phyloP scores from a whole-genome alignment of 768 basidiomycete genomes.

The Leccinum aurantiacum region DNA sequence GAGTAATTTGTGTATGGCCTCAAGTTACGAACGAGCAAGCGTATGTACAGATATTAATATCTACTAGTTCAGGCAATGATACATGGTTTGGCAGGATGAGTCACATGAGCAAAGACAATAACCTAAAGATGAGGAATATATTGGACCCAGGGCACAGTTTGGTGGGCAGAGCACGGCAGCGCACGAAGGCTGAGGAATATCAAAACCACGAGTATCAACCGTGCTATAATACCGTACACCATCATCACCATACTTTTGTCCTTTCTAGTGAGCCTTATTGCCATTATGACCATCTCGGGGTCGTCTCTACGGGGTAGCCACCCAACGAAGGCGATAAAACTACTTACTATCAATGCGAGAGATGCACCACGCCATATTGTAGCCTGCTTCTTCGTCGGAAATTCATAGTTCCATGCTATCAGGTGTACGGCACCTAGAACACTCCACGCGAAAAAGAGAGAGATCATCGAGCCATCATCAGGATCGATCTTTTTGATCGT shows the following conservation, averaged over 20 bases:
- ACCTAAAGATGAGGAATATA: neutral
- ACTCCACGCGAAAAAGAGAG: too few species aligned
- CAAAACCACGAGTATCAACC: neutral
- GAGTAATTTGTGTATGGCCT: neutral
- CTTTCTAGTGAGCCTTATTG: too few species aligned
- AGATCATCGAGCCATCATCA: neutral
- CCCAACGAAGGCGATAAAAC: too few species aligned
- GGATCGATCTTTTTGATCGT: neutral
- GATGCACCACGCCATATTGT: too few species aligned
- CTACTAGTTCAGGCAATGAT: neutral
- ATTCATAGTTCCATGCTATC: too few species aligned
- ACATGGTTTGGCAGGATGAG: neutral
- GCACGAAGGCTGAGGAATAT: neutral
- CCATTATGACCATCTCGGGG: too few species aligned
- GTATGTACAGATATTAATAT: conserved; percentile 15
- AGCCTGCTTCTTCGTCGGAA: too few species aligned
- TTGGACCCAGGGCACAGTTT: neutral
- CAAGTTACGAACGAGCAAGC: neutral
- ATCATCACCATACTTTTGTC: too few species aligned
- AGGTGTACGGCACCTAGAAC: too few species aligned
- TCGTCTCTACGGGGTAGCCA: too few species aligned
- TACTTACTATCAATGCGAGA: neutral
- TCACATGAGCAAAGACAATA: neutral
- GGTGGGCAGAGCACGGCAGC: neutral
- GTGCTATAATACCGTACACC: neutral